phyloP scores from a whole-genome alignment of 2,329 filamentous ascomycete species.

The Tympanopsis confertula region DNA sequence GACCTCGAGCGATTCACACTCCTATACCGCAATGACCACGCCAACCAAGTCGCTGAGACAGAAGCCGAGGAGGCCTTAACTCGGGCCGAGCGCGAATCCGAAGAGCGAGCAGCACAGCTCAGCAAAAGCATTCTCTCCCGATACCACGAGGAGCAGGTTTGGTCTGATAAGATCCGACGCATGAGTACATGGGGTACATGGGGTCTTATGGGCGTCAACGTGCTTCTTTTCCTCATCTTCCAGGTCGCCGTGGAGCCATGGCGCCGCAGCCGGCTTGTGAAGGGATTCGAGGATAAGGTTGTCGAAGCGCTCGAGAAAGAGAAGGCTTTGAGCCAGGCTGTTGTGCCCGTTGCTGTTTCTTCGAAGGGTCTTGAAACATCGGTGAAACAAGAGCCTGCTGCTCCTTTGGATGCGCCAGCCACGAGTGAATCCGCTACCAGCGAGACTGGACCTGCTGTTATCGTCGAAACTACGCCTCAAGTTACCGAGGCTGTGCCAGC shows the following conservation, averaged over 20 bases:
- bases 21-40: slow-evolving; percentile 61
- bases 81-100: slow-evolving; percentile 47
- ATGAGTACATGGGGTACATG: slow-evolving; percentile 72
- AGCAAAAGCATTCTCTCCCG: slow-evolving; percentile 56
- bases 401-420: too few relatives aligned
- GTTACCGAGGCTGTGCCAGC: too few relatives aligned
- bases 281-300: slow-evolving; percentile 55
- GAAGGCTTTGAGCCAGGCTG: slow-evolving; percentile 8
- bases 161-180: slow-evolving; percentile 65
- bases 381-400: too few relatives aligned
- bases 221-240: slow-evolving; percentile 55
- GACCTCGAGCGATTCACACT: slow-evolving; percentile 64
- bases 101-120: slow-evolving; percentile 50
- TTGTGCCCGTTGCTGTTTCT: too few relatives aligned
- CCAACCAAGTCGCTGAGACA: slow-evolving; percentile 58
- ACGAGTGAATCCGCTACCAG: too few relatives aligned
- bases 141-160: slow-evolving; percentile 70
- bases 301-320: slow-evolving; percentile 46
- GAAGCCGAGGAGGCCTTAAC: slow-evolving; percentile 49
- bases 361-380: too few relatives aligned
- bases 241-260: slow-evolving; percentile 60
- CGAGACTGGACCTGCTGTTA: too few relatives aligned
- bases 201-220: slow-evolving; percentile 65
- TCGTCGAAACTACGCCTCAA: too few relatives aligned
- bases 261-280: slow-evolving; percentile 53